These are phyloP conservation scores for Lycium ferocissimum DNA, from an alignment of 257 asterid species.

Conservation along the genomic window DNA sequence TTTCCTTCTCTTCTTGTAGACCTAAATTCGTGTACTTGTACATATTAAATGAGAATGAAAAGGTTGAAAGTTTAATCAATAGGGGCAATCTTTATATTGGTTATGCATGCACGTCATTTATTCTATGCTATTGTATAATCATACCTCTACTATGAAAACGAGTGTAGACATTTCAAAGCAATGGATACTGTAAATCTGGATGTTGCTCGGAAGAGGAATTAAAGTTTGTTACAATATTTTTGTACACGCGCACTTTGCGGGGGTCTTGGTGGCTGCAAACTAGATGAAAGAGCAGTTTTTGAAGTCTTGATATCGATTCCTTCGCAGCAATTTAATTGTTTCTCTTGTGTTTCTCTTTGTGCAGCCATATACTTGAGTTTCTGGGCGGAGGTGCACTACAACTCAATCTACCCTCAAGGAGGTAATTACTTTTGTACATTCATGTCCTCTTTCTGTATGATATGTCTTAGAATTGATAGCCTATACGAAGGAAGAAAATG, in stretches of 20 bases:
- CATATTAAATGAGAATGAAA: neutral
- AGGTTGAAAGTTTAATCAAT: neutral
- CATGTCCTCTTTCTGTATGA: neutral
- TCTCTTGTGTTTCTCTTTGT: slow-evolving; percentile 24
- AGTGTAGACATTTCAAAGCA: neutral
- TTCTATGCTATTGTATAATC: neutral
- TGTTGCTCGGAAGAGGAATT: neutral
- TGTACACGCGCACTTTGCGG: neutral
- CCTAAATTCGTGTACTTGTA: too few relatives aligned
- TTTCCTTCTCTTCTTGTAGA: neutral
- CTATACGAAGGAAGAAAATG: neutral
- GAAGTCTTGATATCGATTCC: neutral
- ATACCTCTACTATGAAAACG: neutral
- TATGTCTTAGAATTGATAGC: neutral
- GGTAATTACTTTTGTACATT: slow-evolving; percentile 51
- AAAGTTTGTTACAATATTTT: neutral
- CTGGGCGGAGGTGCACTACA: slow-evolving; percentile 99
- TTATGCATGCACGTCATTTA: neutral
- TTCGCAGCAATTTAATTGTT: neutral
- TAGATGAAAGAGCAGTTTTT: neutral
- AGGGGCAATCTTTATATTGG: neutral
- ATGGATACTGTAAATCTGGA: neutral
- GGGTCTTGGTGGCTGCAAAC: neutral
- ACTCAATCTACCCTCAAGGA: slow-evolving; percentile 91
- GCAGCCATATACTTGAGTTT: slow-evolving; percentile 89